Conservation (phyloP, 805 yeast species). For the Sungouiozyma intestinalis region DNA sequence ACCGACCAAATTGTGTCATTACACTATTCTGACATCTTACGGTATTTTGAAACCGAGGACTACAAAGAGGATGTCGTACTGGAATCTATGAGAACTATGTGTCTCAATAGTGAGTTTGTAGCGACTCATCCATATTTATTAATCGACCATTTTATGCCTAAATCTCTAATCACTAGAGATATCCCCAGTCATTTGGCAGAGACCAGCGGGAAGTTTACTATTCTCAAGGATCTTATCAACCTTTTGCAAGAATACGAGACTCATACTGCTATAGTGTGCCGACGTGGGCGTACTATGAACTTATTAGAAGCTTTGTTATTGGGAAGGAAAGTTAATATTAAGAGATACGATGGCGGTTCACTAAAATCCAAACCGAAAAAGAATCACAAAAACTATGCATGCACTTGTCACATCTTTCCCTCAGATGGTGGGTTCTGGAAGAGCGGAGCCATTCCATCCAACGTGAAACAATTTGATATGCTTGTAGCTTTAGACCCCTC, state of each 20-base stretch:
- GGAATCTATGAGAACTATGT: slow-evolving; percentile 68
- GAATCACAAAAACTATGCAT: slow-evolving; percentile 21
- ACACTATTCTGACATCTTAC: slow-evolving; percentile 83
- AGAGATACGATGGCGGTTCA: slow-evolving; percentile 52
- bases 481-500: slow-evolving; percentile 56
- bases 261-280: slow-evolving; percentile 59
- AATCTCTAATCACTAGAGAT: slow-evolving; percentile 59
- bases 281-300: slow-evolving; percentile 61
- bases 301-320: slow-evolving; percentile 58
- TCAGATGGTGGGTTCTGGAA: slow-evolving; percentile 20
- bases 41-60: slow-evolving; percentile 59
- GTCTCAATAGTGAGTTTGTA: slow-evolving; percentile 65
- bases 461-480: slow-evolving; percentile 37
- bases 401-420: slow-evolving; percentile 38
- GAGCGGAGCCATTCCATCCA: slow-evolving; percentile 13
- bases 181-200: slow-evolving; percentile 60
- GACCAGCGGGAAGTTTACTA: slow-evolving; percentile 76
- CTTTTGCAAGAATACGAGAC: slow-evolving; percentile 39
- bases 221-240: slow-evolving; percentile 51
- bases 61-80: slow-evolving; percentile 46
- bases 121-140: slow-evolving; percentile 83
- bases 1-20: slow-evolving; percentile 86
- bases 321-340: slow-evolving; percentile 48
- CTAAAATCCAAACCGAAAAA: slow-evolving; percentile 36
- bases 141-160: slow-evolving; percentile 80